Evolutionary conservation across 2,329 filamentous ascomycete species (phyloP).

Genomic region (Alternaria ventricosa): DNA sequence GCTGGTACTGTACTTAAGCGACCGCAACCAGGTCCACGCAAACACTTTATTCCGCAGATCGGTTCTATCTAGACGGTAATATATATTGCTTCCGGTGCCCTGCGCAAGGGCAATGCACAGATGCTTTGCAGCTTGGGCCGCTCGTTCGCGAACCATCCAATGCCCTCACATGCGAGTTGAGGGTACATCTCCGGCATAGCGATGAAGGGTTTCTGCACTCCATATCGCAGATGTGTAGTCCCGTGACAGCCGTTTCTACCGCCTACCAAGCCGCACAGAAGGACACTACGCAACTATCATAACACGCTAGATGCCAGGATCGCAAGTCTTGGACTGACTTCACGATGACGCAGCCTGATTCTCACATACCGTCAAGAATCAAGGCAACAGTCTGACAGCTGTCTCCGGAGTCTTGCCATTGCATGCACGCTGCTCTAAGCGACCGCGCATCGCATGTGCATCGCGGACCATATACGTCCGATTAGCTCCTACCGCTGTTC

Average conservation of each 20-base stretch:
- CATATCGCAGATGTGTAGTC: neutral
- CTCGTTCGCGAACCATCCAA: slow-evolving; percentile 13
- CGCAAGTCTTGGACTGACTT: neutral
- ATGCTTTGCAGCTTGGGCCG: slow-evolving; percentile 17
- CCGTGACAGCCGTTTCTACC: slow-evolving; percentile 3
- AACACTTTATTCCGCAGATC: slow-evolving; percentile 30
- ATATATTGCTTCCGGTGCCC: slow-evolving; percentile 9
- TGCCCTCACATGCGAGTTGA: slow-evolving; percentile 1
- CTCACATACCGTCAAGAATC: slow-evolving; percentile 1
- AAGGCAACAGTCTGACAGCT: slow-evolving; percentile 3
- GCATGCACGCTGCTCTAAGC: slow-evolving; percentile 6
- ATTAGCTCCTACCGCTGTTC: slow-evolving; percentile 1
- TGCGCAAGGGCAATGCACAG: slow-evolving; percentile 20
- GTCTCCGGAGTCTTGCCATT: neutral
- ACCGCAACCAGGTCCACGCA: slow-evolving; percentile 13
- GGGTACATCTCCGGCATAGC: neutral
- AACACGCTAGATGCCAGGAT: neutral
- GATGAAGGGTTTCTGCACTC: neutral
- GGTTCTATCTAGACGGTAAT: slow-evolving; percentile 14
- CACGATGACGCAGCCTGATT: slow-evolving; percentile 6
- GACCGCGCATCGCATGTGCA: slow-evolving; percentile 14
- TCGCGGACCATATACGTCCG: neutral
- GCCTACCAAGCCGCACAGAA: slow-evolving; percentile 1
- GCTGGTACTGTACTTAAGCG: slow-evolving; percentile 23
- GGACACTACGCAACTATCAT: neutral